These are phyloP conservation scores for Coemansia javaensis DNA, from an alignment of 192 early-diverging fungal genomes.

Conservation along the genomic window DNA sequence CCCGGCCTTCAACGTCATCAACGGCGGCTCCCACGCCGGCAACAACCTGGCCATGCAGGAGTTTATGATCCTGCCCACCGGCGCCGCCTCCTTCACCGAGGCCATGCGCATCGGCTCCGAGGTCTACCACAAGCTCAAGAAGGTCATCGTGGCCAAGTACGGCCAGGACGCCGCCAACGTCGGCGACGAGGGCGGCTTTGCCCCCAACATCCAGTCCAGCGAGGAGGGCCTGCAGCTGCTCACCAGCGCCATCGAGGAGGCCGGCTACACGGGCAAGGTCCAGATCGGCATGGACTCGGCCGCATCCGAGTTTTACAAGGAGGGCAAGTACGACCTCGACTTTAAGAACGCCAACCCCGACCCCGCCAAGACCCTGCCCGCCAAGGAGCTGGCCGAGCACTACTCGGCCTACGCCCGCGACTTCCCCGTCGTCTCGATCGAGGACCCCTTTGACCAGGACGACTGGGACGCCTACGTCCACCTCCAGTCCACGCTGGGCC, in stretches of 20 bases:
- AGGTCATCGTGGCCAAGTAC: slow-evolving; percentile 98
- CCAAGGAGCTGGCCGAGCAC: slow-evolving; percentile 75
- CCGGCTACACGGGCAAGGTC: slow-evolving; percentile 96
- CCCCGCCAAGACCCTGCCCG: slow-evolving; percentile 63
- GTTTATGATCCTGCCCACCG: slow-evolving; percentile 99
- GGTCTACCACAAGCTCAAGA: slow-evolving; percentile 94
- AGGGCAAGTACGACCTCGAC: slow-evolving; percentile 96
- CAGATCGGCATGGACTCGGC: slow-evolving; percentile 97
- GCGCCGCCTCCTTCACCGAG: slow-evolving; percentile 86
- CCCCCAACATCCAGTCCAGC: slow-evolving; percentile 97
- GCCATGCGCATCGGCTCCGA: slow-evolving; percentile 98
- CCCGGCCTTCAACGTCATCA: slow-evolving; percentile 98
- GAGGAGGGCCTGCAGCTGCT: slow-evolving; percentile 93
- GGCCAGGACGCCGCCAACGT: slow-evolving; percentile 98
- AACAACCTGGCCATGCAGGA: slow-evolving; percentile 99
- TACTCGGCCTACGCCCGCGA: slow-evolving; percentile 77
- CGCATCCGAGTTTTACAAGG: slow-evolving; percentile 97
- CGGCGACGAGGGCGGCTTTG: slow-evolving; percentile 99
- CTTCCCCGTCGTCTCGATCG: slow-evolving; percentile 93
- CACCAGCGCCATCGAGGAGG: slow-evolving; percentile 80
- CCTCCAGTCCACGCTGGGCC: slow-evolving; percentile 58
- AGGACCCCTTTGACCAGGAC: slow-evolving; percentile 99
- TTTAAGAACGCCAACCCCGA: slow-evolving; percentile 92
- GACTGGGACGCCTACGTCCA: slow-evolving; percentile 91
- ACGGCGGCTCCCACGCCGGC: slow-evolving; percentile 98